Percentiles rank a stretch among this genome's conserved stretches.
These are phyloP conservation scores for Orobanche coerulescens DNA, from an alignment of 257 asterid genomes.

Conservation along the genomic window DNA sequence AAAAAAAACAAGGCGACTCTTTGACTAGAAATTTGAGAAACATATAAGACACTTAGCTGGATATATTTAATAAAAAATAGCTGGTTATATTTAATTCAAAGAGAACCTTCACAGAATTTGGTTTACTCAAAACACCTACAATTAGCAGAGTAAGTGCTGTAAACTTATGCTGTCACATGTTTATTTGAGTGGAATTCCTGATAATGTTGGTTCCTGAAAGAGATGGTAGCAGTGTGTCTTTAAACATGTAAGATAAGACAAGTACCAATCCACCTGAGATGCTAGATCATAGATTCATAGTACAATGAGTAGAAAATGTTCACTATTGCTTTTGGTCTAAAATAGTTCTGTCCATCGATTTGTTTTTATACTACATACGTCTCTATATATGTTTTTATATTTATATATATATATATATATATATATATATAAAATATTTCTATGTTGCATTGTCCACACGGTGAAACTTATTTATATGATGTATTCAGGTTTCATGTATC, in stretches of 20 bases:
- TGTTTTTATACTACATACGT: neutral
- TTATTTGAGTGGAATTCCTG: neutral
- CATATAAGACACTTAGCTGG: too few species aligned
- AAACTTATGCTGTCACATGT: neutral
- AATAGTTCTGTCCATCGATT: neutral
- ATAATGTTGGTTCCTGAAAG: neutral
- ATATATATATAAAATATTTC: neutral
- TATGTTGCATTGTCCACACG: neutral
- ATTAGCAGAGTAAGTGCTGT: neutral
- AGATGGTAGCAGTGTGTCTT: neutral
- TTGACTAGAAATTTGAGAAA: too few species aligned
- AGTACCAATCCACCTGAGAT: neutral
- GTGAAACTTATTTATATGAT: slow-evolving; percentile 14
- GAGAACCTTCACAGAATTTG: too few species aligned
- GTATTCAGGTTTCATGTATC: slow-evolving; percentile 68
- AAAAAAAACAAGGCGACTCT: too few species aligned
- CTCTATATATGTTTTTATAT: neutral
- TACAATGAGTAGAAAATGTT: neutral
- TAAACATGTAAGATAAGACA: slow-evolving; percentile 1
- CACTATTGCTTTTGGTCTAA: neutral
- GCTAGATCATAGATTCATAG: neutral
- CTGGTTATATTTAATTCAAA: too few species aligned
- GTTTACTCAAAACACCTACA: too few species aligned
- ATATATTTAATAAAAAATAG: too few species aligned
- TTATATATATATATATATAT: too few species aligned